Evolutionary conservation across 2,329 filamentous ascomycete genomes (phyloP).

Genomic region (Beauveria sp.): DNA sequence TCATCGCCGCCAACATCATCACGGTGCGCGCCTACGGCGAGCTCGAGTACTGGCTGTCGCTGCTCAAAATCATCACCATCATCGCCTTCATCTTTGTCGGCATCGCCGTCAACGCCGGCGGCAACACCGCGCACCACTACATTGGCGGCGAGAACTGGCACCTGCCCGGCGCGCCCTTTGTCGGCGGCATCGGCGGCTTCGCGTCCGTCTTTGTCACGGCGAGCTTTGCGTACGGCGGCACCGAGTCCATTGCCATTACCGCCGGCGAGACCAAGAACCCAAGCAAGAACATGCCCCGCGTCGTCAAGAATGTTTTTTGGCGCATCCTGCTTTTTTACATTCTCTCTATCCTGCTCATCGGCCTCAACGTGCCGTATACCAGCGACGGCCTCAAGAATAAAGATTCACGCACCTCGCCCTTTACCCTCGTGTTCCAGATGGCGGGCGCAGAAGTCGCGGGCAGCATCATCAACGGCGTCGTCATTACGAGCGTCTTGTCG

Average conservation of each 20-base stretch:
- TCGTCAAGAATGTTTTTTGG: slow-evolving; percentile 60
- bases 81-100: slow-evolving; percentile 56
- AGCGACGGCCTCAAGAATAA: slow-evolving; percentile 2
- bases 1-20: slow-evolving; percentile 36
- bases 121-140: slow-evolving; percentile 43
- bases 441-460: slow-evolving; percentile 44
- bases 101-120: slow-evolving; percentile 46
- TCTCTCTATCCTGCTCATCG: slow-evolving; percentile 36
- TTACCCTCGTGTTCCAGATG: slow-evolving; percentile 52
- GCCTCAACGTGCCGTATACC: slow-evolving; percentile 52
- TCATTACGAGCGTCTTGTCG: slow-evolving; percentile 32
- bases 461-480: slow-evolving; percentile 52
- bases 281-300: slow-evolving; percentile 50
- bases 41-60: slow-evolving; percentile 48
- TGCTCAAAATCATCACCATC: slow-evolving; percentile 46
- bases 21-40: slow-evolving; percentile 29
- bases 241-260: slow-evolving; percentile 40
- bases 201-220: slow-evolving; percentile 48
- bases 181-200: slow-evolving; percentile 57
- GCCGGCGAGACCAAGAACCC: slow-evolving; percentile 60
- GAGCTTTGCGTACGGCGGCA: slow-evolving; percentile 44
- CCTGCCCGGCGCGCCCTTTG: slow-evolving; percentile 54
- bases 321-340: slow-evolving; percentile 47
- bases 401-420: slow-evolving; percentile 26
- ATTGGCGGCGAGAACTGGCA: slow-evolving; percentile 53